Conservation (phyloP, 2,329 filamentous ascomycete species). For the Neonectria coccinea region DNA sequence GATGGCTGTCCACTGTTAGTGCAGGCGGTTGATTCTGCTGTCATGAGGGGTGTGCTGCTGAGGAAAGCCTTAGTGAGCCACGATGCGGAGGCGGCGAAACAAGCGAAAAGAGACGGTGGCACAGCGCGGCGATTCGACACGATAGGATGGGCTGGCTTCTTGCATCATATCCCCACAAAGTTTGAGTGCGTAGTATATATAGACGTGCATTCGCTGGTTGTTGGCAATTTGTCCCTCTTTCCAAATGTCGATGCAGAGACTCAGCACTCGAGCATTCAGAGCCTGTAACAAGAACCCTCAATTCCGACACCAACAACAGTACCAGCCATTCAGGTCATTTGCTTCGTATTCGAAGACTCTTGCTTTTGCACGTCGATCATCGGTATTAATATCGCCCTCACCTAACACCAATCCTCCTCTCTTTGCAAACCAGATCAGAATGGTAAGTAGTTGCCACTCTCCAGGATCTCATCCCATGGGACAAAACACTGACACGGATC, state of each 20-base stretch:
- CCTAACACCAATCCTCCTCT: neutral
- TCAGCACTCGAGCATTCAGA: slow-evolving; percentile 34
- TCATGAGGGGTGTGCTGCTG: slow-evolving; percentile 39
- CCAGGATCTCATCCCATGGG: neutral
- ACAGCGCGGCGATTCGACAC: neutral
- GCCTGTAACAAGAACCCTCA: slow-evolving; percentile 26
- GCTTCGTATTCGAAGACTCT: slow-evolving; percentile 21
- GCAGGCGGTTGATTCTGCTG: slow-evolving; percentile 17
- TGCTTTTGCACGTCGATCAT: neutral
- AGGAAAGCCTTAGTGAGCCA: slow-evolving; percentile 43
- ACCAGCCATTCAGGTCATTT: slow-evolving; percentile 10
- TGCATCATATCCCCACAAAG: slow-evolving; percentile 14
- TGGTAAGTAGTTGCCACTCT: slow-evolving; percentile 34
- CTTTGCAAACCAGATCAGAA: slow-evolving; percentile 39
- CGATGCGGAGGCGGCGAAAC: slow-evolving; percentile 3
- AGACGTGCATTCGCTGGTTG: slow-evolving; percentile 25
- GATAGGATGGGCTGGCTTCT: slow-evolving; percentile 1
- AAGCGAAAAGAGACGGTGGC: neutral
- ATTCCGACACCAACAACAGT: slow-evolving; percentile 17
- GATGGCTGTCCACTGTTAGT: neutral
- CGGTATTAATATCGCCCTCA: slow-evolving; percentile 8
- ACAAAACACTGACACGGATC: slow-evolving; percentile 22
- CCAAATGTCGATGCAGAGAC: slow-evolving; percentile 39
- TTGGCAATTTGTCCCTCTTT: slow-evolving; percentile 12
- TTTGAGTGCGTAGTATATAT: slow-evolving; percentile 34